Conservation (phyloP, 768 basidiomycete genomes). For the Tulasnella sp. region DNA sequence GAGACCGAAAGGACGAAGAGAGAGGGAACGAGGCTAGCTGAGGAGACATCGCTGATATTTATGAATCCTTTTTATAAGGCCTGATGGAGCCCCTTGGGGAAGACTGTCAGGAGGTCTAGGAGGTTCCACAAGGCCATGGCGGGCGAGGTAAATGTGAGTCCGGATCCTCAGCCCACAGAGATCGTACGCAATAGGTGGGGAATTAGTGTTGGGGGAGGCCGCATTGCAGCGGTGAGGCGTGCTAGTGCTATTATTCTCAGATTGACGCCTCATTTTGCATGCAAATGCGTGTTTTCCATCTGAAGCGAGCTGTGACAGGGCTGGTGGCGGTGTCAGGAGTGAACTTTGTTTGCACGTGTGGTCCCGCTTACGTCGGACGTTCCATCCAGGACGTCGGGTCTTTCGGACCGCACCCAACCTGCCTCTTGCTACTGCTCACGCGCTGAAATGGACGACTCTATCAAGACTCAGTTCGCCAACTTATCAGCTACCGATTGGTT, state of each 20-base stretch:
- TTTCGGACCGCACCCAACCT: not conserved
- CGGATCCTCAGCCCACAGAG: not conserved
- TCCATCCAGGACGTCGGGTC: not conserved
- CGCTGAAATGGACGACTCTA: not conserved
- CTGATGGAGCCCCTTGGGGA: conserved; percentile 10
- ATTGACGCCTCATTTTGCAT: conserved; percentile 3
- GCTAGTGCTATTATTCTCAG: conserved; percentile 4
- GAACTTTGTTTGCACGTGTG: conserved; percentile 20
- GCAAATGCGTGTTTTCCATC: not conserved
- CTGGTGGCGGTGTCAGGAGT: not conserved
- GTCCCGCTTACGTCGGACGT: conserved; percentile 2
- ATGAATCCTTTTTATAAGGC: not conserved
- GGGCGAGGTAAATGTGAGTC: not conserved
- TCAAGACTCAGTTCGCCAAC: conserved; percentile 7
- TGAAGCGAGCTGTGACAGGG: conserved; percentile 7
- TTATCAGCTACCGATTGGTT: conserved; percentile 9
- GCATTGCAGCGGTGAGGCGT: conserved; percentile 14
- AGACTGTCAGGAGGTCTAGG: not conserved
- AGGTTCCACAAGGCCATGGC: not conserved
- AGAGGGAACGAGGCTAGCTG: conserved; percentile 1
- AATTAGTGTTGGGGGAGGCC: conserved; percentile 1
- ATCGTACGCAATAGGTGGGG: not conserved
- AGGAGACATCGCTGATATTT: not conserved
- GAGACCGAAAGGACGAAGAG: not conserved
- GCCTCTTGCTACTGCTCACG: not conserved